Evolutionary conservation across 768 basidiomycete species (phyloP), one percentile per base, ranked within the genome.

Genomic region (Trametes gibbosa): DNA sequence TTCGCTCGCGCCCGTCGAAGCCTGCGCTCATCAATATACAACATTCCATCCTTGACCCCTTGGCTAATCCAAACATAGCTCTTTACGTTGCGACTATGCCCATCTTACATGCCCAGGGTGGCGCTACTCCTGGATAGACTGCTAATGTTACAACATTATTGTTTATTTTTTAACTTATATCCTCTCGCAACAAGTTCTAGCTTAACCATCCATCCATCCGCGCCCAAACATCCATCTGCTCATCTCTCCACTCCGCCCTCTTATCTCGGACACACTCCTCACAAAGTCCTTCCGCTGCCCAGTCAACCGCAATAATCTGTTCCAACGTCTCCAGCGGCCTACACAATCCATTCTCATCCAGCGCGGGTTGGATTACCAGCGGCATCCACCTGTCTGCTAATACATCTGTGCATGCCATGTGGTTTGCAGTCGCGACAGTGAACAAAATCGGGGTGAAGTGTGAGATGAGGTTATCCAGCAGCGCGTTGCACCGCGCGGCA

Each of bases 371-470:
- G 39, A 87, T 85, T n/a, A 91, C 86, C 39, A 83, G 74, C 23
- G 76, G 59, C 81, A 89, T 86, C 90, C 89, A 91, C 51, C 73
- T 76, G 50, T 86, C 86, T 0, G 89, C 90, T 54, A 91, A 78
- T 0, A 82, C 73, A 67, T 89, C 83, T 3, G 88, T 90, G 71
- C 90, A 91, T 4, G 73, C 73, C 87, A 89, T 89, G 67, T 90
- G 90, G 1, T 76, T 73, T n/a, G 85, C 84, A 6, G 83, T 77
- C 5, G 85, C 80, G 25, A 86, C 81, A 1, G 89, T 89, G 69
- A 91, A 91, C 0, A 91, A 72, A 35, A 84, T 75, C 1, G 89
- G 87, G 0, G 87, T 86, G 68, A 90, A 90, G 68, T 87, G 79
- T 5, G 77, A 78, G 57, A 91, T 83, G 59, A 91, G 70, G 27